phyloP scores from a whole-genome alignment of 2,329 filamentous ascomycete genomes.

The Aspergillus versicolor region DNA sequence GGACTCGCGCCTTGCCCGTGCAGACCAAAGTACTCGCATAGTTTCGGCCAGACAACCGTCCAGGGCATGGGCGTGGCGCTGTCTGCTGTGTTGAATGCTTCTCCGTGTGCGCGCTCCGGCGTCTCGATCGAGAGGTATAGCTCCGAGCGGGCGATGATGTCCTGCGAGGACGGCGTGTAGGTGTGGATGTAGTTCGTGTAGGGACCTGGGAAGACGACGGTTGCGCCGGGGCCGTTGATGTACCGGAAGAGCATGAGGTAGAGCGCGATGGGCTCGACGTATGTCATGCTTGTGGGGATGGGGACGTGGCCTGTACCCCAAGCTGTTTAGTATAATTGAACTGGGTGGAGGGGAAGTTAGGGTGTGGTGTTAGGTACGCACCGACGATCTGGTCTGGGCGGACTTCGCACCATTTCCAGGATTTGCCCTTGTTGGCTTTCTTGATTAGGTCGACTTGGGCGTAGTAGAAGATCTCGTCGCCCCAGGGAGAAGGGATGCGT shows the following conservation, averaged over 20 bases:
- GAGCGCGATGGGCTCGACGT: constrained; percentile 41
- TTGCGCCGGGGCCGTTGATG: constrained; percentile 37
- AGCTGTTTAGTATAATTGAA: background rate
- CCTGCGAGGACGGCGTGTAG: constrained; percentile 41
- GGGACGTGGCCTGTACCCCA: constrained; percentile 39
- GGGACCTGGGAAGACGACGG: constrained; percentile 38
- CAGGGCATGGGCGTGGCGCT: constrained; percentile 16
- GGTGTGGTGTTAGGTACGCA: background rate
- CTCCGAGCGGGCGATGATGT: constrained; percentile 23
- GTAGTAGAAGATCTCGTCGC: constrained; percentile 50
- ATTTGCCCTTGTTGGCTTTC: constrained; percentile 36
- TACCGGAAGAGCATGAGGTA: constrained; percentile 40
- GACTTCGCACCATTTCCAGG: constrained; percentile 47
- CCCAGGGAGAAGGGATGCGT: constrained; percentile 44
- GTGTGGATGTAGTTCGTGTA: constrained; percentile 33
- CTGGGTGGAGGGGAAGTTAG: no score
- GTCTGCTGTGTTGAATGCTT: constrained; percentile 29
- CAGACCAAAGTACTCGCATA: constrained; percentile 24
- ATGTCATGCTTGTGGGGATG: constrained; percentile 44
- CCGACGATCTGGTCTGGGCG: constrained; percentile 45
- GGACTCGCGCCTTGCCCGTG: constrained; percentile 8
- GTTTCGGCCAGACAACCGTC: constrained; percentile 19
- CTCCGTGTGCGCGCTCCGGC: constrained; percentile 15
- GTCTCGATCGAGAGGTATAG: constrained; percentile 25
- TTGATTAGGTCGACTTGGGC: constrained; percentile 44